Percentiles rank a stretch among this genome's conserved stretches.
These are phyloP conservation scores for Trichophyton simii DNA, from an alignment of 2,329 filamentous ascomycete genomes.

Conservation along the genomic window DNA sequence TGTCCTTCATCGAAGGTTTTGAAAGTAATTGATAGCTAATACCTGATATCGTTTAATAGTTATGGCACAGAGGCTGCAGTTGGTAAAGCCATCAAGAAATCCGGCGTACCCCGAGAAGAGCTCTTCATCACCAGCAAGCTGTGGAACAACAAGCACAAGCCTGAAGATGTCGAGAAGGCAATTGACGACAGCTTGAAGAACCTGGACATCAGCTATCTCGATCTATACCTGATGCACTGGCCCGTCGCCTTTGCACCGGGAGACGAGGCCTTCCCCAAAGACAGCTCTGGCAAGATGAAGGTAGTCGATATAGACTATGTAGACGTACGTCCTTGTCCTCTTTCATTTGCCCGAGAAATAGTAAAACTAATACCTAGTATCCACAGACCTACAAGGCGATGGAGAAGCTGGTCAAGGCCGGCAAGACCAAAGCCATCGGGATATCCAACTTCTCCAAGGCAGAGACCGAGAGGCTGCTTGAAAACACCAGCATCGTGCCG, in stretches of 20 bases:
- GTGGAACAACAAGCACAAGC: slow-evolving; percentile 52
- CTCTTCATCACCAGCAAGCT: slow-evolving; percentile 57
- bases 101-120: slow-evolving; percentile 50
- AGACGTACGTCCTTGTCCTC: slow-evolving; percentile 25
- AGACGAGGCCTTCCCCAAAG: slow-evolving; percentile 37
- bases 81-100: slow-evolving; percentile 50
- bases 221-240: slow-evolving; percentile 60
- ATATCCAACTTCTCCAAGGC: slow-evolving; percentile 30
- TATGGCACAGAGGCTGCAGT: slow-evolving; percentile 56
- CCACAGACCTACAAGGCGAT: slow-evolving; percentile 51
- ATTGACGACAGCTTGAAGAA: slow-evolving; percentile 50
- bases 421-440: slow-evolving; percentile 55
- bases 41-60: slow-evolving; percentile 15
- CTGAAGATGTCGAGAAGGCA: slow-evolving; percentile 50
- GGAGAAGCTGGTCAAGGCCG: slow-evolving; percentile 44
- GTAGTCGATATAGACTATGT: slow-evolving; percentile 37
- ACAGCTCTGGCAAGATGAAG: slow-evolving; percentile 31
- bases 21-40: background rate
- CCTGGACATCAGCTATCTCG: slow-evolving; percentile 53
- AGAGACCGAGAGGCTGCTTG: slow-evolving; percentile 12
- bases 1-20: background rate
- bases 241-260: slow-evolving; percentile 42
- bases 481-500: slow-evolving; percentile 30
- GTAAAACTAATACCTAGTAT: background rate
- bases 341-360: background rate